A percentile compares a stretch with the other conserved stretches of the same genome.
Evolutionary conservation across 208 protist species (phyloP).

Genomic region (Vickermania spadyakhi): DNA sequence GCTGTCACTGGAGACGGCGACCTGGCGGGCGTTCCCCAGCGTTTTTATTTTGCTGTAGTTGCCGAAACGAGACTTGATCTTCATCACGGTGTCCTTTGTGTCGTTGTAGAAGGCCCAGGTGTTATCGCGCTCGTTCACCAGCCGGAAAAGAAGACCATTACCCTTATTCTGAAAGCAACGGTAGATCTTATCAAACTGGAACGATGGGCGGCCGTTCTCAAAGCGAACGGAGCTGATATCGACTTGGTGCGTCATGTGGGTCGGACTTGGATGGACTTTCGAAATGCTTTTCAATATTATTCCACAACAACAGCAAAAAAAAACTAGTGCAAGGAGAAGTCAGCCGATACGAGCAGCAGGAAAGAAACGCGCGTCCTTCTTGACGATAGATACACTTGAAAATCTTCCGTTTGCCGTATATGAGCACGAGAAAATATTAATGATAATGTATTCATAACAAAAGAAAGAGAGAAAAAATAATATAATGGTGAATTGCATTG

Average conservation of each 20-base stretch:
- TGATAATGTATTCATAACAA: neutral
- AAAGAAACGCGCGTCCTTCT: neutral
- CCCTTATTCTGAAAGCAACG: slow-evolving; percentile 54
- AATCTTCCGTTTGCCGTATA: neutral
- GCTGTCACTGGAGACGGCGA: neutral
- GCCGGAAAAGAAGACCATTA: slow-evolving; percentile 47
- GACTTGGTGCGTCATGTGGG: slow-evolving; percentile 10
- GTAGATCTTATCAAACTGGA: slow-evolving; percentile 37
- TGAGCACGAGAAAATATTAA: neutral
- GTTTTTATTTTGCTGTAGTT: slow-evolving; percentile 7
- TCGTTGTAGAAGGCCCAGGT: slow-evolving; percentile 65
- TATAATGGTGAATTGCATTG: neutral
- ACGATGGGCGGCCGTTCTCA: slow-evolving; percentile 41
- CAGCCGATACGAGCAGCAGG: too few relatives aligned
- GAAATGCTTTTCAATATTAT: neutral
- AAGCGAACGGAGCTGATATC: slow-evolving; percentile 30
- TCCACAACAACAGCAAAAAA: neutral
- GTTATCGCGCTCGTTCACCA: slow-evolving; percentile 25
- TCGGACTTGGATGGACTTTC: neutral
- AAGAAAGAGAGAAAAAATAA: neutral
- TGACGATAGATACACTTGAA: neutral
- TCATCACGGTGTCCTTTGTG: slow-evolving; percentile 57
- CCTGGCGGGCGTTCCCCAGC: neutral
- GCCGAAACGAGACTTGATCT: slow-evolving; percentile 39
- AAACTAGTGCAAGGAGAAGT: neutral